Evolutionary conservation across 2,329 filamentous ascomycete species (phyloP), one percentile per base, ranked within the genome.

Genomic region (Cladophialophora carrionii): DNA sequence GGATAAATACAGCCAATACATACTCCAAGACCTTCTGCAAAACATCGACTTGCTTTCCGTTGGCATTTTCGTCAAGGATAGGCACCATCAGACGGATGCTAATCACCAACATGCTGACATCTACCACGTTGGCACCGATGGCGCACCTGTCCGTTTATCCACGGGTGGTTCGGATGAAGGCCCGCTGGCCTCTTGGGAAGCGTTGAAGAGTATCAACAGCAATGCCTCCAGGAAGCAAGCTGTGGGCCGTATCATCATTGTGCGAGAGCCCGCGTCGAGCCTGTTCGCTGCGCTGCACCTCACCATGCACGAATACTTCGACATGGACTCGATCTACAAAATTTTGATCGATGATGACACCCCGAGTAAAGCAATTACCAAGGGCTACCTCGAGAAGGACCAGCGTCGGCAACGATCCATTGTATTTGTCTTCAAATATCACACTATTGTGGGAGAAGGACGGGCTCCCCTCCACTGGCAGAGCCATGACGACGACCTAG

Each of bases 351-450:
- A 82, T 12, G 81, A 83, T n/a, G n/a, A 67, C n/a, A 73, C 65
- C 12, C 66, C 61, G 32, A 67, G 62, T 4, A 66, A 66, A 29
- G 81, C 83, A 8, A 79, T 82, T 63, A 81, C 84, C 76, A 77
- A 83, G 65, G 78, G 84, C 29, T 81, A 83, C n/a, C 86, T 77
- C 59, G 74, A 78, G 17, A 67, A 74, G 2, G 77, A 82, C 31
- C 71, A 76, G 4, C 76, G 83, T 7, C 82, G 81, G 12, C 85
- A 85, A 69, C 78, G 83, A 6, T 84, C 82, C 7, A 87, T 88
- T 73, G 82, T 87, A 68, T 88, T 88, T 72, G 84, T 81, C 49
- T 87, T 88, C 73, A 87, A 88, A 69, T 88, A 88, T 72, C 88
- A 87, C 71, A 88, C 86, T 4, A 79, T 87, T 6, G 81, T 88